A percentile compares a stretch with the other conserved stretches of the same genome.
These are phyloP conservation scores for Sparassis latifolia DNA, from an alignment of 1,284 basidiomycete species.

Conservation along the genomic window DNA sequence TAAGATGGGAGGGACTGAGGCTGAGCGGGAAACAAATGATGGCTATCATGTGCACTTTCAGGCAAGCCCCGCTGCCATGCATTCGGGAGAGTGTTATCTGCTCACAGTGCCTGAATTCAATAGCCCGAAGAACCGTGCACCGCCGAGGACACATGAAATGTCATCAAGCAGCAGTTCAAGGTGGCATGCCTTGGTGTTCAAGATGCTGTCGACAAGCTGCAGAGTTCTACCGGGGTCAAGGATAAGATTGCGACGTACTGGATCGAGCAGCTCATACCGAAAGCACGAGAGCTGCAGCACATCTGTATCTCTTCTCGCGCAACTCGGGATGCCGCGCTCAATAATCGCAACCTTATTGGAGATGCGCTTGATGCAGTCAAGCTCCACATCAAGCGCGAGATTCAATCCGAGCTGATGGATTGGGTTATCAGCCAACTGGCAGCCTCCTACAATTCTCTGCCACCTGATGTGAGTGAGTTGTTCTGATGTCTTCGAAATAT, in stretches of 20 bases:
- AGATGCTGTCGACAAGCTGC: constrained; percentile 9
- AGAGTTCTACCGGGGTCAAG: constrained; percentile 28
- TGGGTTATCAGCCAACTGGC: constrained; percentile 22
- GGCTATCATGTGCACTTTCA: constrained; percentile 23
- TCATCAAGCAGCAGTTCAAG: constrained; percentile 12
- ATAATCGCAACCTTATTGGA: constrained; percentile 7
- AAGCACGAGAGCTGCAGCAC: constrained; percentile 11
- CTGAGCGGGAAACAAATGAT: constrained; percentile 18
- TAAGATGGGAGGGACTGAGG: constrained; percentile 18
- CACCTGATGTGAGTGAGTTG: constrained; percentile 12
- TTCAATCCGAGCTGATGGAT: constrained; percentile 16
- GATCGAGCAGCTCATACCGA: constrained; percentile 22
- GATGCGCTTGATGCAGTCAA: constrained; percentile 11
- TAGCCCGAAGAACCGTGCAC: neutral
- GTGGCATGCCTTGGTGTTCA: constrained; percentile 14
- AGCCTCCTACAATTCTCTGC: constrained; percentile 9
- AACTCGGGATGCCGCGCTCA: constrained; percentile 2
- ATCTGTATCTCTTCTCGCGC: neutral
- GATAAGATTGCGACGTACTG: constrained; percentile 27
- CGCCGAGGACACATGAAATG: neutral
- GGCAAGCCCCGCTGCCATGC: constrained; percentile 6
- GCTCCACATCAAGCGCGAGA: constrained; percentile 8
- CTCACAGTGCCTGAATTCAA: neutral
- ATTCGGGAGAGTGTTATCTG: neutral
- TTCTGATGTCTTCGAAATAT: neutral